Conservation (phyloP, 768 basidiomycete species). For the Pleurotus salmoneostramineus region DNA sequence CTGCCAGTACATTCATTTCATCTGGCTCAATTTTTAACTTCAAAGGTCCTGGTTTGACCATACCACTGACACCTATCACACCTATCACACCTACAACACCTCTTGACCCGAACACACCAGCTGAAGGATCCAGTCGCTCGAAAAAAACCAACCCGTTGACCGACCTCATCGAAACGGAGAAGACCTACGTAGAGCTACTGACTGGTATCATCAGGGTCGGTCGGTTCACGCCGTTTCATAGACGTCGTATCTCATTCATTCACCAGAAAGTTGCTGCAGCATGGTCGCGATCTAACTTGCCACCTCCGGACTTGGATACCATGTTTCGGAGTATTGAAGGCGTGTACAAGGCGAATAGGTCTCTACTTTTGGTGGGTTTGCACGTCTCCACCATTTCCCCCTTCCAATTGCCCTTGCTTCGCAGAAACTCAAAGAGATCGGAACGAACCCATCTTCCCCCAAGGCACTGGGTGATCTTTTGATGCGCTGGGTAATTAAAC, state of each 20-base stretch:
- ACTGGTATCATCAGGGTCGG: constrained; percentile 88
- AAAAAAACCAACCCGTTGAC: constrained; percentile 79
- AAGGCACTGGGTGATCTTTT: constrained; percentile 93
- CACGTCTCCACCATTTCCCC: constrained; percentile 4
- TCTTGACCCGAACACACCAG: constrained; percentile 17
- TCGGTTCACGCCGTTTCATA: constrained; percentile 26
- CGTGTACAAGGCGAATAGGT: constrained; percentile 89
- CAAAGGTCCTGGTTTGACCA: constrained; percentile 16
- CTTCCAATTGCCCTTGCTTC: constrained; percentile 14
- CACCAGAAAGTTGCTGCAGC: constrained; percentile 92
- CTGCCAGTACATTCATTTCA: constrained; percentile 4
- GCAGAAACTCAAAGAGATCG: constrained; percentile 93
- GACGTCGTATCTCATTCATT: constrained; percentile 10
- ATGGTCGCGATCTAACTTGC: constrained; percentile 94
- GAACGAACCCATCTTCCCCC: constrained; percentile 86
- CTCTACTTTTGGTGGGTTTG: constrained; percentile 63
- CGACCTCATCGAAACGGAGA: constrained; percentile 94
- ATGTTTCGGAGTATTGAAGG: constrained; percentile 95
- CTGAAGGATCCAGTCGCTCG: constrained; percentile 36
- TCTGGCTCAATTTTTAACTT: constrained; percentile 6
- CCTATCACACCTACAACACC: constrained; percentile 28
- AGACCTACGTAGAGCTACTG: constrained; percentile 84
- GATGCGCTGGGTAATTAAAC: constrained; percentile 86
- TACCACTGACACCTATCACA: constrained; percentile 27
- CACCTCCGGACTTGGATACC: constrained; percentile 83